Conservation (phyloP, 192 early-diverging fungal species). For the Allomyces macrogynus region DNA sequence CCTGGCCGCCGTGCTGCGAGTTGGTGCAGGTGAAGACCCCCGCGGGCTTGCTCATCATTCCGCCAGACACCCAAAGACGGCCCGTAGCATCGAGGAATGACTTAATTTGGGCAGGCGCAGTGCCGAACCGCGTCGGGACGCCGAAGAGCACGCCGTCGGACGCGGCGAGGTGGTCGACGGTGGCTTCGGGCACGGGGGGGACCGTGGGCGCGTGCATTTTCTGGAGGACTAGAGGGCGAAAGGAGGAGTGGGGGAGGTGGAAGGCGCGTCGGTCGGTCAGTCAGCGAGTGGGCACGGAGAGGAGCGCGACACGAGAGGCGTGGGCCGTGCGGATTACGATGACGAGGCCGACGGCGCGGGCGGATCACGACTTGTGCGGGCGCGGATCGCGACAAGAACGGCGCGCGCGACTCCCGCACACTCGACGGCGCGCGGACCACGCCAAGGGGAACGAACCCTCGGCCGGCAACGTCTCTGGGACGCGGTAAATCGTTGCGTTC, state of each 20-base stretch:
- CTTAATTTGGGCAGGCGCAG: slow-evolving; percentile 12
- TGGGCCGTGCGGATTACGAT: no score
- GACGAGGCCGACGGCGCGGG: no score
- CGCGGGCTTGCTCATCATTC: slow-evolving; percentile 21
- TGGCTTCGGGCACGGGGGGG: neutral
- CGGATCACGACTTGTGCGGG: no score
- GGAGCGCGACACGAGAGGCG: no score
- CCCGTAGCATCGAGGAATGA: slow-evolving; percentile 13
- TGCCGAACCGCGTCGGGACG: slow-evolving; percentile 14
- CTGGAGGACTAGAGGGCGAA: neutral
- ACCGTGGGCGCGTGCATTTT: neutral
- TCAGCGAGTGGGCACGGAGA: no score
- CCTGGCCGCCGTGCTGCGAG: slow-evolving; percentile 62
- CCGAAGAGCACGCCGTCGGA: slow-evolving; percentile 12
- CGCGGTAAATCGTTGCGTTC: neutral
- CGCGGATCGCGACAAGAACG: no score
- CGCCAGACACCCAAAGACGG: slow-evolving; percentile 6
- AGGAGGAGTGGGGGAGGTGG: no score
- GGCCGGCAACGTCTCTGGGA: neutral
- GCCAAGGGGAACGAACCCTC: neutral
- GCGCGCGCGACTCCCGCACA: no score
- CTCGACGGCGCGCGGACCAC: no score
- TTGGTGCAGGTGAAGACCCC: slow-evolving; percentile 55
- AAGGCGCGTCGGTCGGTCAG: no score
- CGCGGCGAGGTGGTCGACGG: neutral